These are phyloP conservation scores for Trichoderma pleuroti DNA, from an alignment of 2,329 filamentous ascomycete species.

Conservation along the genomic window DNA sequence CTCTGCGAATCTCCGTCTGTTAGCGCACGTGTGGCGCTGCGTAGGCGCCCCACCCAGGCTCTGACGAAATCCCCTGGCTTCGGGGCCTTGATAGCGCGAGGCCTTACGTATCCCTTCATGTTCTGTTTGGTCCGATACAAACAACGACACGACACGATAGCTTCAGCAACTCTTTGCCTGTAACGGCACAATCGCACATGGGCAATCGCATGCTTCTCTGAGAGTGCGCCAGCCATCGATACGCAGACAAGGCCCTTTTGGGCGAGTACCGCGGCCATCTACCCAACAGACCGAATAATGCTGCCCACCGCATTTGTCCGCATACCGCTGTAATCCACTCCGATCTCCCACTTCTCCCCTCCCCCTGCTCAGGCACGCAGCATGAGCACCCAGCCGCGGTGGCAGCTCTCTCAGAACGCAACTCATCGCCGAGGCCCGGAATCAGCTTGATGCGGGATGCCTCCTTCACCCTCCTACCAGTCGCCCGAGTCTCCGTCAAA, in stretches of 20 bases:
- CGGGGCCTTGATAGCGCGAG: background rate
- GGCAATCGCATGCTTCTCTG: background rate
- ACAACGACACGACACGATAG: background rate
- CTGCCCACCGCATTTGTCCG: background rate
- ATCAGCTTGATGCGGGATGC: slow-evolving; percentile 47
- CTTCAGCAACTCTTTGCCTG: background rate
- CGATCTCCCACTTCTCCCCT: background rate
- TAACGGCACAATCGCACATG: background rate
- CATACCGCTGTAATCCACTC: slow-evolving; percentile 1
- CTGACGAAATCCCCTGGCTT: slow-evolving; percentile 10
- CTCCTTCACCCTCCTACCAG: slow-evolving; percentile 53
- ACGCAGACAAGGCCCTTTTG: background rate
- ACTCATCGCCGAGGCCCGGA: background rate
- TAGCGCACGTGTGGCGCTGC: slow-evolving; percentile 15
- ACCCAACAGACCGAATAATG: slow-evolving; percentile 10
- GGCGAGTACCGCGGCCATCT: background rate
- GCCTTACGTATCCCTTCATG: slow-evolving; percentile 19
- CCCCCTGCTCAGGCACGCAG: slow-evolving; percentile 16
- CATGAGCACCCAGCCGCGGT: slow-evolving; percentile 23
- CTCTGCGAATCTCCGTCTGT: background rate
- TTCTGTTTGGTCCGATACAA: slow-evolving; percentile 5
- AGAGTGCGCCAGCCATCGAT: background rate
- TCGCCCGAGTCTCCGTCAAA: slow-evolving; percentile 61
- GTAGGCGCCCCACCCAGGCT: slow-evolving; percentile 9
- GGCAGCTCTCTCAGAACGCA: slow-evolving; percentile 21